phyloP scores from a whole-genome alignment of 148 eudicot species.

The Talinum fruticosum region DNA sequence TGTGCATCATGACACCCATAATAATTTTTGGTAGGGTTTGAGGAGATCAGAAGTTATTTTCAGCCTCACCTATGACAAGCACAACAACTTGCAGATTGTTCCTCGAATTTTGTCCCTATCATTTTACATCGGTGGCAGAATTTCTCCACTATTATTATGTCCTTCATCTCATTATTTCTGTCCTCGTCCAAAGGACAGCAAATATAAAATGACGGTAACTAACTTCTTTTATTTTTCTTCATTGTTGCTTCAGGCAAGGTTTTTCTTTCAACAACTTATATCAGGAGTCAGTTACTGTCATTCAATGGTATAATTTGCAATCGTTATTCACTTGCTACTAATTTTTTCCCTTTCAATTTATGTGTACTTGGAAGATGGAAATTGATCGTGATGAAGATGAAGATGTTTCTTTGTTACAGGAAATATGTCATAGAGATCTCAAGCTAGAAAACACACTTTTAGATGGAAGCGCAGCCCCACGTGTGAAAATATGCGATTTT shows the following conservation, averaged over 20 bases:
- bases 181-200: background rate
- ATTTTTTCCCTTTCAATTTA: background rate
- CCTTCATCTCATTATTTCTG: background rate
- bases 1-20: no score
- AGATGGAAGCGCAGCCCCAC: conserved; percentile 87
- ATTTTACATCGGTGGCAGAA: background rate
- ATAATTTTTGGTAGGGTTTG: no score
- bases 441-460: conserved; percentile 81
- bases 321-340: background rate
- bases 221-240: background rate
- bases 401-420: conserved; percentile 38
- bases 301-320: conserved; percentile 54
- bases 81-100: background rate
- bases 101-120: background rate
- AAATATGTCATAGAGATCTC: conserved; percentile 89
- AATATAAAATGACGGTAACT: background rate
- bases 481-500: conserved; percentile 89
- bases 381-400: conserved; percentile 11
- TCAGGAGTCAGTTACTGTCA: conserved; percentile 97
- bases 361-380: background rate
- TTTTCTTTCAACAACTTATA: conserved; percentile 89
- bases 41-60: no score
- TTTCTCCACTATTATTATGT: background rate
- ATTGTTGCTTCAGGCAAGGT: conserved; percentile 59
- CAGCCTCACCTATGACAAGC: background rate